A percentile compares a stretch with the other conserved stretches of the same genome.
These are phyloP conservation scores for Neospora caninum DNA, from an alignment of 169 alveolate genomes.

Conservation along the genomic window DNA sequence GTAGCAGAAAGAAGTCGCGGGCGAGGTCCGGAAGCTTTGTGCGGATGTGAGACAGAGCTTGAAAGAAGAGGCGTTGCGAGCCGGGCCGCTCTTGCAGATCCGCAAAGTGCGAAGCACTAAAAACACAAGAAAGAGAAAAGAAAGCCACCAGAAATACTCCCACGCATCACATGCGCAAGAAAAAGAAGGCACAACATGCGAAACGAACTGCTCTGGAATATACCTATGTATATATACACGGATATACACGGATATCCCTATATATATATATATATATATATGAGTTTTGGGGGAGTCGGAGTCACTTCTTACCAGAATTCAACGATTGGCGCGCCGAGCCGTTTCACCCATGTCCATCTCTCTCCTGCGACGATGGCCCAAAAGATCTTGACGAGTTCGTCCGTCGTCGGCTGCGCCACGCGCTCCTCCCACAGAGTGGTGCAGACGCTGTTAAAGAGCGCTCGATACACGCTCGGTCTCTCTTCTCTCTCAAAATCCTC, in stretches of 20 bases:
- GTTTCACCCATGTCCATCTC: not conserved
- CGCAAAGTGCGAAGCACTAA: not conserved
- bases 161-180: not conserved
- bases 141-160: not conserved
- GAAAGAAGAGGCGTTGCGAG: not conserved
- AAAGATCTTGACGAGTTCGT: not conserved
- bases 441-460: constrained; percentile 11
- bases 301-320: not conserved
- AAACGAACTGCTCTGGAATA: not conserved
- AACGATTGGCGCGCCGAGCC: not conserved
- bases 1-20: not conserved
- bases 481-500: not conserved
- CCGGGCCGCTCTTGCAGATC: not conserved
- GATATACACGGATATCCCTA: not conserved
- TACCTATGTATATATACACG: not conserved
- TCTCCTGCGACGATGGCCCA: constrained; percentile 9
- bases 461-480: not conserved
- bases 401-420: not conserved
- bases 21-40: not conserved
- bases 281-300: not conserved
- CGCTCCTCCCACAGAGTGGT: constrained; percentile 12
- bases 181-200: not conserved
- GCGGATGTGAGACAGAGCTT: constrained; percentile 11
- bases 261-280: not conserved
- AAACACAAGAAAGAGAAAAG: not conserved